phyloP scores from a whole-genome alignment of 2,329 filamentous ascomycete genomes.

The Juglanconis oblonga region DNA sequence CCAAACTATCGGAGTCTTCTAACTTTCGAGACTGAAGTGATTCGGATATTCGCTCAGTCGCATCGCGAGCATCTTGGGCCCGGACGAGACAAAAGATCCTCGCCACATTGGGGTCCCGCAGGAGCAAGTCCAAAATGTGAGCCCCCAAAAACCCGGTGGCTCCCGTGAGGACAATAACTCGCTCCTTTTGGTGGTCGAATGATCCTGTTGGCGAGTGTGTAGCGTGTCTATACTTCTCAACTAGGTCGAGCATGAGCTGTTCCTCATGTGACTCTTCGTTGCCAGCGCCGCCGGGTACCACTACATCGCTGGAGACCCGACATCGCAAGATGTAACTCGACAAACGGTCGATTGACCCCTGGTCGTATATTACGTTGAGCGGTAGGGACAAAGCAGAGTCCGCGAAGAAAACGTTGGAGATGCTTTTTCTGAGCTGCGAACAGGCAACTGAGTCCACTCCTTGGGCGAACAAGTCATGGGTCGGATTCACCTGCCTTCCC shows the following conservation, averaged over 20 bases:
- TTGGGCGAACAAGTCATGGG: constrained; percentile 53
- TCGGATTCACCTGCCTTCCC: constrained; percentile 27
- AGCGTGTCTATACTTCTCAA: constrained; percentile 25
- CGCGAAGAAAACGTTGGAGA: constrained; percentile 26
- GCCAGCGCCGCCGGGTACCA: not conserved
- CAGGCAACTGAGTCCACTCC: constrained; percentile 60
- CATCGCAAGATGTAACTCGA: constrained; percentile 22
- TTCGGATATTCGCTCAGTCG: constrained; percentile 38
- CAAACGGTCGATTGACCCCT: constrained; percentile 44
- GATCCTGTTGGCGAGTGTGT: constrained; percentile 7
- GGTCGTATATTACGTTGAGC: constrained; percentile 58
- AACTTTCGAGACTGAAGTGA: constrained; percentile 3
- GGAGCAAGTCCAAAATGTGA: constrained; percentile 46
- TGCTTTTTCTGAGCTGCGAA: constrained; percentile 45
- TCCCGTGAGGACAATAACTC: constrained; percentile 25
- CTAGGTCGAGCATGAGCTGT: constrained; percentile 26
- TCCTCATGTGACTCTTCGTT: constrained; percentile 11
- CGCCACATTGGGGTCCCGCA: constrained; percentile 31
- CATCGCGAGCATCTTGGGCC: constrained; percentile 38
- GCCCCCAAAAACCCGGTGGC: constrained; percentile 39
- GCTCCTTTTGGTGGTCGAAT: constrained; percentile 8
- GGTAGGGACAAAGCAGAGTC: constrained; percentile 34
- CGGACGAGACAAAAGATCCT: constrained; percentile 57
- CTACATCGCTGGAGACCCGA: constrained; percentile 2
- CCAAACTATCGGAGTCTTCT: constrained; percentile 20